These are phyloP conservation scores for Hypoxylon lienhwacheense DNA, from an alignment of 495 filamentous ascomycete genomes.

Conservation along the genomic window DNA sequence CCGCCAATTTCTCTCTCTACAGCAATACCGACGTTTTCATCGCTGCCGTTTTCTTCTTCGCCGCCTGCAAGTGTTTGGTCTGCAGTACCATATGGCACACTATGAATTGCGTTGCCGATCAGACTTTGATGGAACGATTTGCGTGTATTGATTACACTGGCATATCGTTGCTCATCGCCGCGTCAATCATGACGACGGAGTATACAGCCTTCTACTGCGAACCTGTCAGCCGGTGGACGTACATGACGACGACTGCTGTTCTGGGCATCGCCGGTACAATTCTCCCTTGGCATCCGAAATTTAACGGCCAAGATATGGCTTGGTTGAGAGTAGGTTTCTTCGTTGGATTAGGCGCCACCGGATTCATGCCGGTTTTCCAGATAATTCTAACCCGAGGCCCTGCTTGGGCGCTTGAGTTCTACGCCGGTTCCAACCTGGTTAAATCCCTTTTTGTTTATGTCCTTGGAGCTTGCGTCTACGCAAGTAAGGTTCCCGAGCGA, in stretches of 20 bases:
- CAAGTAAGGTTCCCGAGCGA: conserved; percentile 89
- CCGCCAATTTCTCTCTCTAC: conserved; percentile 80
- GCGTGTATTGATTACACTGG: conserved; percentile 99
- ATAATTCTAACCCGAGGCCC: conserved; percentile 75
- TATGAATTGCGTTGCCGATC: conserved; percentile 92
- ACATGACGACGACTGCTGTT: conserved; percentile 78
- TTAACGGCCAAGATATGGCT: conserved; percentile 89
- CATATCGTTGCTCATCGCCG: conserved; percentile 93
- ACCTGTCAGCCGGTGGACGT: conserved; percentile 80
- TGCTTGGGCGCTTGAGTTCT: conserved; percentile 77
- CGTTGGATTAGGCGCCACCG: conserved; percentile 82
- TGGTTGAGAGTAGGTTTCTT: conserved; percentile 94
- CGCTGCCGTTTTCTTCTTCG: conserved; percentile 94
- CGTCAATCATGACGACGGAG: conserved; percentile 97
- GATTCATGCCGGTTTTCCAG: conserved; percentile 85
- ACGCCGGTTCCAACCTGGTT: conserved; percentile 70
- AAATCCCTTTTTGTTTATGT: conserved; percentile 88
- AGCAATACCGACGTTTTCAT: conserved; percentile 85
- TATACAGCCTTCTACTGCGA: conserved; percentile 99
- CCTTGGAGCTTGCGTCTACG: conserved; percentile 81
- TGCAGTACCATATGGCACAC: conserved; percentile 98
- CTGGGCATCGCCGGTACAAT: conserved; percentile 88
- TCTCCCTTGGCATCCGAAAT: conserved; percentile 93
- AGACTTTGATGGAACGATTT: conserved; percentile 87
- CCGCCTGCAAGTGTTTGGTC: conserved; percentile 91